Evolutionary conservation across 192 early-diverging fungal species (phyloP).

Genomic region (Anaeromyces robustus): DNA sequence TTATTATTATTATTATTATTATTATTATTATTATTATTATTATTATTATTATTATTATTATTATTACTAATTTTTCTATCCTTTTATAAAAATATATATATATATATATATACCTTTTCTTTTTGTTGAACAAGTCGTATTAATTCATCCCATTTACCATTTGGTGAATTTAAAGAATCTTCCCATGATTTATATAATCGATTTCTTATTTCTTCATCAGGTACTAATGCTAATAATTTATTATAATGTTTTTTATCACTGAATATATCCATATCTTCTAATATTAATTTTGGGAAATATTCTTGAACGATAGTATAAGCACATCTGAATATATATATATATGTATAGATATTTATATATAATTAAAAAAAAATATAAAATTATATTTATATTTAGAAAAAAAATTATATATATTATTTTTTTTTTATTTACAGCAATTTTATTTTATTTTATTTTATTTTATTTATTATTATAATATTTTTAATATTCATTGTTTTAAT

Average conservation of each 20-base stretch:
- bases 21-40: too few relatives aligned
- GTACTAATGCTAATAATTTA: constrained; percentile 59
- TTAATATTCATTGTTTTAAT: too few relatives aligned
- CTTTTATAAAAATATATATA: constrained; percentile 1
- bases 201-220: constrained; percentile 42
- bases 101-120: not conserved
- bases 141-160: not conserved
- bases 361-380: too few relatives aligned
- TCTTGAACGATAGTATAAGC: constrained; percentile 44
- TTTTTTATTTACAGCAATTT: too few relatives aligned
- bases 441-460: too few relatives aligned
- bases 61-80: too few relatives aligned
- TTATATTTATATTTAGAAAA: too few relatives aligned
- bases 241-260: constrained; percentile 40
- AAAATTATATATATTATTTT: too few relatives aligned
- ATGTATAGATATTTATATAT: too few relatives aligned
- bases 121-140: not conserved
- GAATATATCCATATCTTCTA: constrained; percentile 61
- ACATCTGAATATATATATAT: constrained; percentile 20
- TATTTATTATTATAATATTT: too few relatives aligned
- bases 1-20: too few relatives aligned
- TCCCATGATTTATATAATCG: not conserved
- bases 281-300: constrained; percentile 56
- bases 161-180: not conserved
- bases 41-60: too few relatives aligned